Base-by-base conservation (phyloP, 306 rosid genomes). In the Acmispon strigosus region DNA sequence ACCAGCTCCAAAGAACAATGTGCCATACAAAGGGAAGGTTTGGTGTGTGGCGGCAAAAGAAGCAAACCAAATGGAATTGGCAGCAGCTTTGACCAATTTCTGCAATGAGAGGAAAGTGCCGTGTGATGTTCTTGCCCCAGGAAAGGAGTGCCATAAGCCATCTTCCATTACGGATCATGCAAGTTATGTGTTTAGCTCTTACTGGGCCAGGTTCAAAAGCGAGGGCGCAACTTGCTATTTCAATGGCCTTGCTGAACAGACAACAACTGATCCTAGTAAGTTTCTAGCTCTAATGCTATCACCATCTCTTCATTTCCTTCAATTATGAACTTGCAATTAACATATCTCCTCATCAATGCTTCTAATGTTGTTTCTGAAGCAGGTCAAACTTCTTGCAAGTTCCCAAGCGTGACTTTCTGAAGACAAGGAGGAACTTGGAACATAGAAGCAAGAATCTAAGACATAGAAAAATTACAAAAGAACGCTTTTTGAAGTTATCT, bases 141-240 rank as follows among this genome's bases (percentile, higher is more conserved):
- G 88, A 32, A 60, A 49, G 20, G 74, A 71, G 44, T 88, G 93
- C 62, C 55, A 81, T 49, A 72, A 63, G 16, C 86, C 85, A 3
- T 73, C 63, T 34, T 78, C 88, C 0, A 17, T 81, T 19, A 37
- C 22, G 4, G 18, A 65, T 60, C 94, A 77, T 69, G 90, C 88
- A 0, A 85, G 83, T 43, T 88, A 79, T 20, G 88, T 81, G 4
- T 85, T 83, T 27, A 87, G 88, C 53, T 73, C 90, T 5, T 85
- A 76, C 12, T 85, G 86, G 87, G 66, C 84, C 0, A 70, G 48
- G 79, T 83, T 81, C 7, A 77, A 73, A 60, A 78, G 42, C 10
- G 64, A 20, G 4, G 90, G 90, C 11, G 90, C 76, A 1, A 85
- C 71, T 22, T 87, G 85, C 60, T 41, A 66, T 48, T 87, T 83